Conservation (phyloP, 768 basidiomycete species). For the Mycena floridula region DNA sequence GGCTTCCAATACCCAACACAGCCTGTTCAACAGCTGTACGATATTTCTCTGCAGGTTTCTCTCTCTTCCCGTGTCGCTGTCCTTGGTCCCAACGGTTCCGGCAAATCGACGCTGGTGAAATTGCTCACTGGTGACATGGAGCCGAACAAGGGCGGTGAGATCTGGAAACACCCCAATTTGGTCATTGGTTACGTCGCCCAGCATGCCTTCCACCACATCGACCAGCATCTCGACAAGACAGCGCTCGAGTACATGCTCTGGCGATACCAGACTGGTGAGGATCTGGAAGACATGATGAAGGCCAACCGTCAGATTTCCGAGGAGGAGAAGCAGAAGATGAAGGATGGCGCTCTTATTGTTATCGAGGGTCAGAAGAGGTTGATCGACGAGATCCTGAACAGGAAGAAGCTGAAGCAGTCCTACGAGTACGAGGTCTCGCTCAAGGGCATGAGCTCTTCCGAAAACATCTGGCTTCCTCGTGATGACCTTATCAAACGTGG, state of each 20-base stretch:
- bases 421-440: slow-evolving; percentile 98
- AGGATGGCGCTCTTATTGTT: slow-evolving; percentile 81
- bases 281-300: slow-evolving; percentile 95
- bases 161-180: slow-evolving; percentile 99
- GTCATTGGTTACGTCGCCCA: slow-evolving; percentile 99
- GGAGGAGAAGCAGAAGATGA: slow-evolving; percentile 92
- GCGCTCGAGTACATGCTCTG: slow-evolving; percentile 99
- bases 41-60: slow-evolving; percentile 95
- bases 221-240: slow-evolving; percentile 97
- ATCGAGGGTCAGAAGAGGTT: slow-evolving; percentile 92
- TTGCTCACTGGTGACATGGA: slow-evolving; percentile 96
- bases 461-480: slow-evolving; percentile 97
- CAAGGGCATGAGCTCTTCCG: slow-evolving; percentile 91
- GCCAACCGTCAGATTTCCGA: slow-evolving; percentile 81
- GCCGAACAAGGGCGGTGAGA: slow-evolving; percentile 92
- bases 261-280: slow-evolving; percentile 99
- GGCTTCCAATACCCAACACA: slow-evolving; percentile 94
- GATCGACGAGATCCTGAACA: slow-evolving; percentile 85
- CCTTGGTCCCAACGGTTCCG: slow-evolving; percentile 98
- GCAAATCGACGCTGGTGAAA: slow-evolving; percentile 96
- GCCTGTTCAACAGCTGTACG: slow-evolving; percentile 82
- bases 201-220: slow-evolving; percentile 99
- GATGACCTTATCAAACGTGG: slow-evolving; percentile 97
- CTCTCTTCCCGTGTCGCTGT: slow-evolving; percentile 97
- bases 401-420: slow-evolving; percentile 99